phyloP scores from a whole-genome alignment of 441 rosid genomes.

The Croton setiger region DNA sequence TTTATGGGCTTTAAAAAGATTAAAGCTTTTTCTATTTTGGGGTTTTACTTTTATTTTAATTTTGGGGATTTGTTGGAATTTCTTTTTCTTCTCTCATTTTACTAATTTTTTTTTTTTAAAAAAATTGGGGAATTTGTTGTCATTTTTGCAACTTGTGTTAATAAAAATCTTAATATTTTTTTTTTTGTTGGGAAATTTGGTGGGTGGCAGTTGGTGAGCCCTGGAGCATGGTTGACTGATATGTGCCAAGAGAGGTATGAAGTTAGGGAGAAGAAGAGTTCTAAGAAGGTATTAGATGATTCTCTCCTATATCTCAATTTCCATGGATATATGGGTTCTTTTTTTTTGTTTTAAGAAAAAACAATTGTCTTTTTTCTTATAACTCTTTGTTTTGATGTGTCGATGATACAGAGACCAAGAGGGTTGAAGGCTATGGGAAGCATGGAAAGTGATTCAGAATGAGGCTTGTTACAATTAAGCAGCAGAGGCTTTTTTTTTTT shows the following conservation, averaged over 20 bases:
- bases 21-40: neutral
- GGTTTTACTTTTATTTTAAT: neutral
- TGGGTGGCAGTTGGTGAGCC: conserved; percentile 58
- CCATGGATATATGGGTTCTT: neutral
- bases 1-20: neutral
- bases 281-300: conserved; percentile 45
- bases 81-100: neutral
- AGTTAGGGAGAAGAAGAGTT: conserved; percentile 68
- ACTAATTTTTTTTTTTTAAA: too few species aligned
- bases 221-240: conserved; percentile 73
- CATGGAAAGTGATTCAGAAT: conserved; percentile 70
- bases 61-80: neutral
- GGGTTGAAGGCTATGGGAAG: conserved; percentile 74
- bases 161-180: neutral
- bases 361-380: too few species aligned
- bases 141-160: neutral
- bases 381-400: neutral
- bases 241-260: conserved; percentile 77
- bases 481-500: conserved; percentile 23
- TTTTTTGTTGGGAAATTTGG: conserved; percentile 12
- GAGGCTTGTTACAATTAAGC: conserved; percentile 10
- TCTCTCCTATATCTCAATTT: conserved; percentile 4
- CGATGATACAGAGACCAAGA: conserved; percentile 49
- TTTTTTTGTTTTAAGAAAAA: neutral
- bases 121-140: neutral